Evolutionary conservation across 2,329 filamentous ascomycete genomes (phyloP).

Genomic region (Sarocladiaceae sp.): DNA sequence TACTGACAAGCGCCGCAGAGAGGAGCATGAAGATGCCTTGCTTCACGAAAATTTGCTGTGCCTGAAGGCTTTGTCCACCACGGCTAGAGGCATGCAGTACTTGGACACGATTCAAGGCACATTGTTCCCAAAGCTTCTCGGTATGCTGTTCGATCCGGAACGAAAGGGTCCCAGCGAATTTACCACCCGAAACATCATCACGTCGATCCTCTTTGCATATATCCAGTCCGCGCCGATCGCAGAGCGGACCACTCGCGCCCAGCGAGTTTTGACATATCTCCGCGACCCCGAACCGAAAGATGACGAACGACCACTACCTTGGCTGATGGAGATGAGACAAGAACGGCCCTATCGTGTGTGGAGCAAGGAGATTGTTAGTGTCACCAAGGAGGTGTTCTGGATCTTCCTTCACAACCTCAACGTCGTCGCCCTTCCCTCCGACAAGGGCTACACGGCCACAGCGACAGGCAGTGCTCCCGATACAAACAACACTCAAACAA

Average conservation of each 20-base stretch:
- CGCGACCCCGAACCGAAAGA: constrained; percentile 75
- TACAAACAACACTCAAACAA: constrained; percentile 15
- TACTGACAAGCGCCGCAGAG: constrained; percentile 44
- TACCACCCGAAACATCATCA: constrained; percentile 85
- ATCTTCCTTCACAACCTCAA: constrained; percentile 96
- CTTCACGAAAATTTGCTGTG: constrained; percentile 91
- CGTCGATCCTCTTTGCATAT: constrained; percentile 84
- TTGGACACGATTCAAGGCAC: constrained; percentile 74
- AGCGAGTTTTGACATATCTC: constrained; percentile 72
- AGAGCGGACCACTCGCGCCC: constrained; percentile 65
- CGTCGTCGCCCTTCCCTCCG: constrained; percentile 64
- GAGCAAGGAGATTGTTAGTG: constrained; percentile 87
- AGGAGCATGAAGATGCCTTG: constrained; percentile 92
- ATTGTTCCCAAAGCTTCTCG: constrained; percentile 80
- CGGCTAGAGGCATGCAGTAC: constrained; percentile 77
- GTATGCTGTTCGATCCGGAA: constrained; percentile 94
- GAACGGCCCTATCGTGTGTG: constrained; percentile 87
- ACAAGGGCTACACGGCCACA: constrained; percentile 21
- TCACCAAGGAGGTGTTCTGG: constrained; percentile 98
- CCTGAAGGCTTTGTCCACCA: constrained; percentile 91
- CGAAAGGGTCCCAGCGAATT: constrained; percentile 98
- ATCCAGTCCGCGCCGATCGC: constrained; percentile 61
- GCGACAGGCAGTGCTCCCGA: not conserved
- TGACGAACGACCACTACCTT: constrained; percentile 71
- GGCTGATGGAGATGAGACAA: constrained; percentile 85